phyloP scores from a whole-genome alignment of 352 stramenopile genomes.

The Phytophthora capsici region DNA sequence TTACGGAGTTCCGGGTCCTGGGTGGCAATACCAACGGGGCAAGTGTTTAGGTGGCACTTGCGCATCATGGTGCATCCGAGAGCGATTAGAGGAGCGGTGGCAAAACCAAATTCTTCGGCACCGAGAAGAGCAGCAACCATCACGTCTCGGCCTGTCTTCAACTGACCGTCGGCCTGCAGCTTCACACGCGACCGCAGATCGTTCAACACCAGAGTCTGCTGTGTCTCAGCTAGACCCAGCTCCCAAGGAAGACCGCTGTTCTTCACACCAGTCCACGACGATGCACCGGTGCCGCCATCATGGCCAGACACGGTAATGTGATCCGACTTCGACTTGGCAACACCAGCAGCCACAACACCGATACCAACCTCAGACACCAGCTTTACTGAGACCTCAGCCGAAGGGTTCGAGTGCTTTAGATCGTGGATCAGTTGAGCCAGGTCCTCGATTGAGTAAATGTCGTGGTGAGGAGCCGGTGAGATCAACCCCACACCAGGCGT shows the following conservation, averaged over 20 bases:
- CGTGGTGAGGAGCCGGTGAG: conserved; percentile 96
- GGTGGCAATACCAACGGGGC: conserved; percentile 97
- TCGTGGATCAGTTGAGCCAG: conserved; percentile 98
- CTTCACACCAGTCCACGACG: conserved; percentile 95
- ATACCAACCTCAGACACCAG: conserved; percentile 97
- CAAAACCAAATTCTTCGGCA: conserved; percentile 96
- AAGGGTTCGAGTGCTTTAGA: conserved; percentile 96
- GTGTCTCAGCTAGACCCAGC: conserved; percentile 95
- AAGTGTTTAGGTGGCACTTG: conserved; percentile 98
- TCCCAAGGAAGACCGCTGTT: conserved; percentile 96
- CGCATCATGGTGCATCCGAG: conserved; percentile 99
- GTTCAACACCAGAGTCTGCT: conserved; percentile 97
- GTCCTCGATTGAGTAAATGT: conserved; percentile 99
- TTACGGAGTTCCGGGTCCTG: conserved; percentile 96
- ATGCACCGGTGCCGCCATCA: conserved; percentile 95
- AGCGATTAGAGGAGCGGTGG: conserved; percentile 94
- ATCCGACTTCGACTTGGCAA: conserved; percentile 93
- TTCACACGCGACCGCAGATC: conserved; percentile 93
- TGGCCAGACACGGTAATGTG: conserved; percentile 96
- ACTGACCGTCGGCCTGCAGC: conserved; percentile 95
- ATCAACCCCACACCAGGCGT: conserved; percentile 96
- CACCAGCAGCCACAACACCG: conserved; percentile 94
- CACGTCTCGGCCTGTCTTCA: conserved; percentile 95
- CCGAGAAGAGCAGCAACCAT: conserved; percentile 95
- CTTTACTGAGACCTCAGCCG: conserved; percentile 94